phyloP scores from a whole-genome alignment of 2,329 filamentous ascomycete species.

The Botrytis pseudocinerea region DNA sequence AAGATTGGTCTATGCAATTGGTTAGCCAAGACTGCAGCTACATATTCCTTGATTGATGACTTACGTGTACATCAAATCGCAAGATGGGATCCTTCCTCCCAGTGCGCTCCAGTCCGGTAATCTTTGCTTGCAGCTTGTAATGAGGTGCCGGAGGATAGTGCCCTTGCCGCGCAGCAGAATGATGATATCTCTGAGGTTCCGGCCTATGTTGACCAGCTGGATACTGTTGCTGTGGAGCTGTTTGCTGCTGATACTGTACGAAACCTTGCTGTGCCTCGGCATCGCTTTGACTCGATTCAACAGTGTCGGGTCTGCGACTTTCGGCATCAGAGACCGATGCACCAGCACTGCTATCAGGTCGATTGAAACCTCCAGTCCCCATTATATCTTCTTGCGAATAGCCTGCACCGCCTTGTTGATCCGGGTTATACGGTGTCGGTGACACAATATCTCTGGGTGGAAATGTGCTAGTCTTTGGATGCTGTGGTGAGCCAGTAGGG shows the following conservation, averaged over 20 bases:
- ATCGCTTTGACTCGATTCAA: conserved; percentile 35
- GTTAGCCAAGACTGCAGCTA: conserved; percentile 27
- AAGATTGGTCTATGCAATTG: conserved; percentile 78
- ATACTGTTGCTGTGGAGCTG: conserved; percentile 31
- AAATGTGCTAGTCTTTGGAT: conserved; percentile 36
- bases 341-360: conserved; percentile 36
- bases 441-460: conserved; percentile 35
- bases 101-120: conserved; percentile 87
- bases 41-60: conserved; percentile 39
- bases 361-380: conserved; percentile 32
- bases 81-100: conserved; percentile 95
- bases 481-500: conserved; percentile 38
- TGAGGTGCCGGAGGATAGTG: conserved; percentile 56
- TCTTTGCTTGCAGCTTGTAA: conserved; percentile 89
- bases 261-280: conserved; percentile 40
- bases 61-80: conserved; percentile 93
- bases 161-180: conserved; percentile 39
- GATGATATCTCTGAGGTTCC: conserved; percentile 41
- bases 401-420: conserved; percentile 28
- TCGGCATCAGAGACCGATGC: conserved; percentile 36
- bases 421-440: conserved; percentile 35
- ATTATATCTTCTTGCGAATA: conserved; percentile 37
- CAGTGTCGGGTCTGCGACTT: conserved; percentile 37
- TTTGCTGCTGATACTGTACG: conserved; percentile 37
- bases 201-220: conserved; percentile 41